These are phyloP conservation scores for Plantago lanceolata DNA, from an alignment of 305 asterid genomes.

Conservation along the genomic window DNA sequence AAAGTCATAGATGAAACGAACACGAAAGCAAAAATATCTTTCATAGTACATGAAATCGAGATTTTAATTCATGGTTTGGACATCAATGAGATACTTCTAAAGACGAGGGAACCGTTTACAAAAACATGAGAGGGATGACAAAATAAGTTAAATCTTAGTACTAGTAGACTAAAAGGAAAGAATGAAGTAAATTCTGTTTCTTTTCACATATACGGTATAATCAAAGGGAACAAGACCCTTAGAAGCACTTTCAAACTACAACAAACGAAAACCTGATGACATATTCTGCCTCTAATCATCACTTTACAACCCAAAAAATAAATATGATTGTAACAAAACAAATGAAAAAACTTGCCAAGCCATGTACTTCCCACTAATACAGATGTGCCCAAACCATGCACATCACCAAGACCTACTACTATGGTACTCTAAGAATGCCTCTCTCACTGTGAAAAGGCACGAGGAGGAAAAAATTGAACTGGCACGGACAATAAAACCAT, in stretches of 20 bases:
- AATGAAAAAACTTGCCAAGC: constrained; percentile 3
- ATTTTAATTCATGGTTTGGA: no score
- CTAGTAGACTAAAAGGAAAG: background rate
- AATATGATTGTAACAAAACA: background rate
- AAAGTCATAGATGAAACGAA: no score
- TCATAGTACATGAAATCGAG: no score
- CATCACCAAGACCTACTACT: background rate
- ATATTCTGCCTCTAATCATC: background rate
- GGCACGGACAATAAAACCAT: constrained; percentile 41
- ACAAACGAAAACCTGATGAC: background rate
- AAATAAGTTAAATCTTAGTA: no score
- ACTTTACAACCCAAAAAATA: constrained; percentile 45
- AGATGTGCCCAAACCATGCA: constrained; percentile 11
- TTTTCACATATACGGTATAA: background rate
- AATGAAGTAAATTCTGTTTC: background rate
- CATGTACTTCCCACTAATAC: constrained; percentile 1
- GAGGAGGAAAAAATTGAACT: constrained; percentile 37
- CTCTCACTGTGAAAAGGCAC: constrained; percentile 33
- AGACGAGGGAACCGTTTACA: no score
- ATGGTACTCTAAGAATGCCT: constrained; percentile 29
- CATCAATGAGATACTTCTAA: no score
- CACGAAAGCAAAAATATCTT: no score
- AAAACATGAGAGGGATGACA: no score
- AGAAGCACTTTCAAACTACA: constrained; percentile 11
- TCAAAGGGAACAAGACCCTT: background rate